Evolutionary conservation across 2,329 filamentous ascomycete genomes (phyloP).

Genomic region (Apiospora arundinis): DNA sequence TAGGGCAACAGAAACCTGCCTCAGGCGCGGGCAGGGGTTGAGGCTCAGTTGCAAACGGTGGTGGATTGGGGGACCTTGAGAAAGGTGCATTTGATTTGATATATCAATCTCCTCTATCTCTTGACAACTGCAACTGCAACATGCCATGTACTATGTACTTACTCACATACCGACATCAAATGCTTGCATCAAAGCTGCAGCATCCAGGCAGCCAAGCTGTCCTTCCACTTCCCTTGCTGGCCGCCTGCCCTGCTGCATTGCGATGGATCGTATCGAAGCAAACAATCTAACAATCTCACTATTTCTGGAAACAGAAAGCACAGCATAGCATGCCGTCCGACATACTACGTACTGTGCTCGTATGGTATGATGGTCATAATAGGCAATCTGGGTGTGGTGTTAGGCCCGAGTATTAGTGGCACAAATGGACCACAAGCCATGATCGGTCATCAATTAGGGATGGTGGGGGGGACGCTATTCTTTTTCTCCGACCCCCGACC

Average conservation of each 20-base stretch:
- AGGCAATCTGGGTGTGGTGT: background rate
- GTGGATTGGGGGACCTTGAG: background rate
- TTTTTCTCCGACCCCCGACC: slow-evolving; percentile 13
- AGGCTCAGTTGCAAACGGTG: slow-evolving; percentile 2
- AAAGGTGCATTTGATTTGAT: no score
- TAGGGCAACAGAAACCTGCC: background rate
- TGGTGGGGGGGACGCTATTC: background rate
- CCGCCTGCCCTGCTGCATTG: background rate
- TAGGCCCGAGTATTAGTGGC: background rate
- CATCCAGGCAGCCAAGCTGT: background rate
- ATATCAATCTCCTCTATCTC: background rate
- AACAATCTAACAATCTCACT: slow-evolving; percentile 10
- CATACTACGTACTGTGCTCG: slow-evolving; percentile 13
- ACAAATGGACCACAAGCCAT: background rate
- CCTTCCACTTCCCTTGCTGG: background rate
- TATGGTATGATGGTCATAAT: background rate
- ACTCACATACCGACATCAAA: no score
- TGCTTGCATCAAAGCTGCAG: no score
- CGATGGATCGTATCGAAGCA: slow-evolving; percentile 4
- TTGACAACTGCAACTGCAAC: background rate
- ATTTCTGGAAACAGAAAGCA: background rate
- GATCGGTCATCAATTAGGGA: background rate
- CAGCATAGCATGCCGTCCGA: background rate
- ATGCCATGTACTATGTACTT: background rate
- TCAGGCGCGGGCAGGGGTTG: background rate